Conservation (phyloP, 2,329 filamentous ascomycete genomes). For the Aspergillus melleus region DNA sequence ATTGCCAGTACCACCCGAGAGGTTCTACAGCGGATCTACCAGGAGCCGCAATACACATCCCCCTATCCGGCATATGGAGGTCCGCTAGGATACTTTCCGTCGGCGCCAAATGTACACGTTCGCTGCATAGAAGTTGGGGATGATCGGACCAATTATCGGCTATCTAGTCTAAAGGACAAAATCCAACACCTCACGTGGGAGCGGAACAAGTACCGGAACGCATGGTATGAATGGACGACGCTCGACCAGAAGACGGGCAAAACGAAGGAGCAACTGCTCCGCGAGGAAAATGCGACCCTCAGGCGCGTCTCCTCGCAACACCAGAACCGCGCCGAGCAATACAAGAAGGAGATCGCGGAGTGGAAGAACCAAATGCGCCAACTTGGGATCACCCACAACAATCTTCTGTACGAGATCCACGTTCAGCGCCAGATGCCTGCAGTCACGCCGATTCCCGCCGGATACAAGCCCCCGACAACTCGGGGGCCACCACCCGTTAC, state of each 20-base stretch:
- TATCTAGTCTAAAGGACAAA: conserved; percentile 22
- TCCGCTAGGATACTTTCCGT: conserved; percentile 30
- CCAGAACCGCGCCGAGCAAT: conserved; percentile 23
- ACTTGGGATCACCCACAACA: conserved; percentile 26
- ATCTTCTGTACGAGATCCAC: conserved; percentile 25
- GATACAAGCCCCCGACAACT: conserved; percentile 18
- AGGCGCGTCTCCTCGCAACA: conserved; percentile 27
- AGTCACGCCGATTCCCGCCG: conserved; percentile 18
- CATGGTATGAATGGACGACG: conserved; percentile 21
- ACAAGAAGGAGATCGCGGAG: conserved; percentile 27
- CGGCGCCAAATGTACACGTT: conserved; percentile 30
- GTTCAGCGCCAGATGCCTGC: conserved; percentile 17
- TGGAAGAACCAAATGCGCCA: conserved; percentile 25
- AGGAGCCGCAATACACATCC: conserved; percentile 27
- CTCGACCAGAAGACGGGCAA: conserved; percentile 32
- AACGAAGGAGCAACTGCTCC: conserved; percentile 19
- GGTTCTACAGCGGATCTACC: conserved; percentile 19
- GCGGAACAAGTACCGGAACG: conserved; percentile 30
- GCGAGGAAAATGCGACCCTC: conserved; percentile 23
- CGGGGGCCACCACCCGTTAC: background rate
- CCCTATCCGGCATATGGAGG: conserved; percentile 32
- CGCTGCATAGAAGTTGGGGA: conserved; percentile 27
- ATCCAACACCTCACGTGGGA: conserved; percentile 28
- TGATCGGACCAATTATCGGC: conserved; percentile 21
- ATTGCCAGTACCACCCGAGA: conserved; percentile 24